Evolutionary conservation across 768 basidiomycete genomes (phyloP).

Genomic region (Tricholoma hemisulphureum): DNA sequence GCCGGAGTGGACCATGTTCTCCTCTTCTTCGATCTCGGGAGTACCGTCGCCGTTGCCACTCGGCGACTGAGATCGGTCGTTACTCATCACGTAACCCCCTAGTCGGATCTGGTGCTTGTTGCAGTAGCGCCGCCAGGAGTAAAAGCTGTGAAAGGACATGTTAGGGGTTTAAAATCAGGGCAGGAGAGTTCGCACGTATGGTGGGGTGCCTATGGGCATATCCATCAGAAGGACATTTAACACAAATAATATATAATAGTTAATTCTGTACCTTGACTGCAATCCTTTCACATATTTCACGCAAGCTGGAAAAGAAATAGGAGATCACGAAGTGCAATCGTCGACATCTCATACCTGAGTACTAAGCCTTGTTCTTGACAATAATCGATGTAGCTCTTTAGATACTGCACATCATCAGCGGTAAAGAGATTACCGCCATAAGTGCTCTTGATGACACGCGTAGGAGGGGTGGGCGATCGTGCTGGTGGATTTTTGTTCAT

Average conservation of each 20-base stretch:
- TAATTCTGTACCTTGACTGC: constrained; percentile 65
- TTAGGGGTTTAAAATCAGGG: background rate
- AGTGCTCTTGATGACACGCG: constrained; percentile 81
- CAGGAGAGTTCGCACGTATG: constrained; percentile 61
- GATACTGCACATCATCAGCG: constrained; percentile 75
- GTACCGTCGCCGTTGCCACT: constrained; percentile 43
- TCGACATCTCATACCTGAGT: no score
- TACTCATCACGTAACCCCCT: constrained; percentile 78
- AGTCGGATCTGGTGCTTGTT: constrained; percentile 92
- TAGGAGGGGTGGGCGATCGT: constrained; percentile 81
- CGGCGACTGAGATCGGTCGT: constrained; percentile 48
- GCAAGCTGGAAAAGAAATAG: constrained; percentile 39
- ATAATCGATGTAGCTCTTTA: constrained; percentile 88
- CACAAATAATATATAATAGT: constrained; percentile 5
- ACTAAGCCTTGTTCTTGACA: constrained; percentile 86
- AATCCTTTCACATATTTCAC: constrained; percentile 86
- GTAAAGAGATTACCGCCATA: constrained; percentile 90
- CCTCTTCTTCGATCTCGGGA: constrained; percentile 43
- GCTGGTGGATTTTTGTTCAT: constrained; percentile 66
- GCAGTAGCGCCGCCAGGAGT: constrained; percentile 89
- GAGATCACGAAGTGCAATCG: constrained; percentile 8
- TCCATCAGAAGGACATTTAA: constrained; percentile 2
- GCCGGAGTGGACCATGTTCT: constrained; percentile 27
- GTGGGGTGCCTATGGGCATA: constrained; percentile 65
- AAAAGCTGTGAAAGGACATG: constrained; percentile 55